These are phyloP conservation scores for Myxozyma mucilagina DNA, from an alignment of 805 yeast genomes.

Conservation along the genomic window DNA sequence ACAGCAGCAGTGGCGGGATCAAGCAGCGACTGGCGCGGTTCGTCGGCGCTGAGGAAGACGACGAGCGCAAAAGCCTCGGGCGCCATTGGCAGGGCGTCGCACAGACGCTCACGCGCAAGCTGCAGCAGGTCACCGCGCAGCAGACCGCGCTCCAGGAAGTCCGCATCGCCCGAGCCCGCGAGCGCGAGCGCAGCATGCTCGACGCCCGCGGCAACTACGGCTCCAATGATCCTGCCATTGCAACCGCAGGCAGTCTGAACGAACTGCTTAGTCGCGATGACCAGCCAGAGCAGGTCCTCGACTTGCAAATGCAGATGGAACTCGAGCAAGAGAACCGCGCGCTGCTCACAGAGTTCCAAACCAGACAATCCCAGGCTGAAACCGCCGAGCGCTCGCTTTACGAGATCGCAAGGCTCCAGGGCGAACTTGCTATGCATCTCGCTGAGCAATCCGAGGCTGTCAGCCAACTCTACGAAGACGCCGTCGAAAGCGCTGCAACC, in stretches of 20 bases:
- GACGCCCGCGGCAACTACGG: constrained; percentile 8
- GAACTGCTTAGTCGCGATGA: constrained; percentile 1
- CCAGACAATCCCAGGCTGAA: constrained; percentile 42
- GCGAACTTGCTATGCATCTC: constrained; percentile 72
- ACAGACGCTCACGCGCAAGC: constrained; percentile 38
- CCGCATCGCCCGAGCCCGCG: constrained; percentile 38
- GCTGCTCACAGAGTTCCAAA: constrained; percentile 42
- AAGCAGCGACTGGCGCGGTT: constrained; percentile 1
- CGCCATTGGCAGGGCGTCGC: constrained; percentile 44
- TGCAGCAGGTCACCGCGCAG: neutral
- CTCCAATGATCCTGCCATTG: neutral
- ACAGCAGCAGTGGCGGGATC: neutral
- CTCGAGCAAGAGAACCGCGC: constrained; percentile 42
- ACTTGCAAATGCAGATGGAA: constrained; percentile 34
- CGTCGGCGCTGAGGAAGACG: constrained; percentile 29
- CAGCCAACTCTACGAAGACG: constrained; percentile 60
- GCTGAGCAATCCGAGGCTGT: constrained; percentile 72
- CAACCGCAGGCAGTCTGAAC: constrained; percentile 1
- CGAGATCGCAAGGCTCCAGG: constrained; percentile 74
- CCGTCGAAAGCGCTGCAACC: constrained; percentile 64
- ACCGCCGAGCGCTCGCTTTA: constrained; percentile 44
- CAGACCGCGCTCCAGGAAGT: constrained; percentile 30
- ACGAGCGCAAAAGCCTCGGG: constrained; percentile 34
- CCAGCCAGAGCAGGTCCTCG: neutral
- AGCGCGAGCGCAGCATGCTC: constrained; percentile 32